Percentiles rank a stretch among this genome's conserved stretches.
Conservation (phyloP, 2,329 filamentous ascomycete species). For the Monilinia vaccinii-corymbosi region DNA sequence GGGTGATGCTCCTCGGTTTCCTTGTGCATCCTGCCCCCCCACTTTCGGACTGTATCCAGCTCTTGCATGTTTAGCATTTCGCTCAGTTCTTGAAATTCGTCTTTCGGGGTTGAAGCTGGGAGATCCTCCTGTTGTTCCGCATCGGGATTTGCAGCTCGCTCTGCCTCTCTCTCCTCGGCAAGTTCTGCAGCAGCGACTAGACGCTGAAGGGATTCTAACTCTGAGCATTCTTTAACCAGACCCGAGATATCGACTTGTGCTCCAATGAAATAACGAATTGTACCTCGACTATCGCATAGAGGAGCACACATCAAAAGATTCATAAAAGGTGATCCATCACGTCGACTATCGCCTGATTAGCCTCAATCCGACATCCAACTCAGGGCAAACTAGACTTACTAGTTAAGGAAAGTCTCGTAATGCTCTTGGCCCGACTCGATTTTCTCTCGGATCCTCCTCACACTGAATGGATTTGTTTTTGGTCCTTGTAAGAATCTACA, state of each 20-base stretch:
- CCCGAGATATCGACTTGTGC: conserved; percentile 58
- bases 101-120: conserved; percentile 33
- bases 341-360: conserved; percentile 35
- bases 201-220: conserved; percentile 47
- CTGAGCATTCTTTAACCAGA: conserved; percentile 50
- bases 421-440: conserved; percentile 56
- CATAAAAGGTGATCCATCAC: conserved; percentile 59
- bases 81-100: conserved; percentile 56
- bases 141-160: conserved; percentile 14
- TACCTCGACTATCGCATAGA: conserved; percentile 51
- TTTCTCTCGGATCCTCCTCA: conserved; percentile 52
- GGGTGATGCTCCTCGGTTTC: conserved; percentile 37
- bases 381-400: conserved; percentile 34
- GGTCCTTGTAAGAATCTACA: conserved; percentile 73
- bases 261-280: conserved; percentile 55
- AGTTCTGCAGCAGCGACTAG: conserved; percentile 29
- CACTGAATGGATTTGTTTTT: conserved; percentile 54
- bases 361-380: background rate
- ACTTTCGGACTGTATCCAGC: conserved; percentile 52
- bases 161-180: conserved; percentile 25
- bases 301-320: conserved; percentile 58
- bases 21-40: conserved; percentile 54
- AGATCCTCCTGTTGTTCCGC: background rate
- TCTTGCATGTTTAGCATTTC: conserved; percentile 64
- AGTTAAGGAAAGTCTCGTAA: conserved; percentile 68